Base-by-base conservation (phyloP, 768 basidiomycete species). In the Calocera viscosa region DNA sequence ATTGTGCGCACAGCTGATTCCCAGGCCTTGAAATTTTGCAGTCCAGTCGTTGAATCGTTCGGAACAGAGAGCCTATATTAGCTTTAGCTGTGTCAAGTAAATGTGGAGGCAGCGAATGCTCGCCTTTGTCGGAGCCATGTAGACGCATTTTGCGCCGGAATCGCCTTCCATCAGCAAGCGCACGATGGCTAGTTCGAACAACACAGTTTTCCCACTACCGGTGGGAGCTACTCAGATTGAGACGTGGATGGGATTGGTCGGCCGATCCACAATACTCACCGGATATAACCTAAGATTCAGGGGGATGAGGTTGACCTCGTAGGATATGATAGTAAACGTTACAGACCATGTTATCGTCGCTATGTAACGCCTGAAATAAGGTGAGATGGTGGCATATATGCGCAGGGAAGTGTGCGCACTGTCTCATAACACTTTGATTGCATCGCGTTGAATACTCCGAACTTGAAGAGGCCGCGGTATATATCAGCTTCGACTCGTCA, bases 51-150 rank as follows among this genome's bases (percentile, higher is more conserved):
- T 81, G 68, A 81, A 82, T 68, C 89, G 84, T 77, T 99, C 94
- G 0, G 86, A 81, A 70, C 95, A 98, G 2, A 98, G 78, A 0
- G 94, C 91, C 91, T 96, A 67, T 17, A 70, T 71, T 2, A 69
- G 70, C 0, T 67, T 70, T 60, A 64, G 22, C n/a, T 28, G 7
- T 14, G 1, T n/a, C 0, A 30, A 22, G 60, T 67, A 49, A 66
- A 67, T 33, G 22, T 26, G 22, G 28, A 32, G 33, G 22, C 64
- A n/a, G 63, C 16, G 49, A 69, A 19, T 24, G 47, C 43, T 41
- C 49, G 88, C 92, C 81, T 94, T 95, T 1, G 92, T 94, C 0
- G 94, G 94, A 0, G 94, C 90, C 71, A 99, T 86, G 73, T 99
- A 99, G 17, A 99, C 84, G 69, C 88, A 89, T 77, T 90, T 91